phyloP scores from a whole-genome alignment of 2,329 filamentous ascomycete species.

The Chaetomiaceae sp. region DNA sequence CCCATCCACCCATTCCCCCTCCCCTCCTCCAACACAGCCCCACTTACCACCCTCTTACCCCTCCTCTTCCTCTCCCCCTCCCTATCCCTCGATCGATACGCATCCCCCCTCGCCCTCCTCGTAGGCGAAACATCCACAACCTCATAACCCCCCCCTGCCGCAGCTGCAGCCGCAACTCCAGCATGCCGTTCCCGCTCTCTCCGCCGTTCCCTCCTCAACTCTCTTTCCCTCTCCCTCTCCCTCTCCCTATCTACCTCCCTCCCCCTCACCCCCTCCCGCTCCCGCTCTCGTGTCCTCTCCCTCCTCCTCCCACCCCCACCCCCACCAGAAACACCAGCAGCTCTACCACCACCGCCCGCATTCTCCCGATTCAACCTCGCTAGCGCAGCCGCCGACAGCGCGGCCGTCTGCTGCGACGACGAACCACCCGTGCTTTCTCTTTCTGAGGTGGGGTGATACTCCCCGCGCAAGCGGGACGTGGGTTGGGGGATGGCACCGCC shows the following conservation, averaged over 20 bases:
- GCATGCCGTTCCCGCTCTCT: constrained; percentile 9
- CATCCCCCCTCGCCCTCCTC: constrained; percentile 7
- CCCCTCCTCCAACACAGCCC: constrained; percentile 23
- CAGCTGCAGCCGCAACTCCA: constrained; percentile 14
- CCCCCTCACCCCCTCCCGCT: background rate
- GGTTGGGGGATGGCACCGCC: too few relatives aligned
- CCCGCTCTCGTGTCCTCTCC: constrained; percentile 13
- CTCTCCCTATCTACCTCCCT: constrained; percentile 4
- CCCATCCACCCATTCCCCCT: constrained; percentile 10
- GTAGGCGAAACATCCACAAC: constrained; percentile 8
- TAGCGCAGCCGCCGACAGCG: constrained; percentile 18
- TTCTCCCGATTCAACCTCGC: constrained; percentile 18
- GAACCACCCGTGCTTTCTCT: background rate
- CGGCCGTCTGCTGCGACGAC: background rate
- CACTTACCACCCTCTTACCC: constrained; percentile 21
- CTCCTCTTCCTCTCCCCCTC: constrained; percentile 3
- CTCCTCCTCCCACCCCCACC: background rate
- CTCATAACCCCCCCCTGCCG: constrained; percentile 17
- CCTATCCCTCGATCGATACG: background rate
- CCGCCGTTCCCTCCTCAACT: constrained; percentile 1
- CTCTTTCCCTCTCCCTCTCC: constrained; percentile 9
- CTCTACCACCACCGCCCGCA: background rate
- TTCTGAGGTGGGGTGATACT: background rate
- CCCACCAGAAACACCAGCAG: background rate
- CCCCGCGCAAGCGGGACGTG: too few relatives aligned